Evolutionary conservation across 129 eudicot genomes (phyloP).

Genomic region (Heracleum sosnowskyi): DNA sequence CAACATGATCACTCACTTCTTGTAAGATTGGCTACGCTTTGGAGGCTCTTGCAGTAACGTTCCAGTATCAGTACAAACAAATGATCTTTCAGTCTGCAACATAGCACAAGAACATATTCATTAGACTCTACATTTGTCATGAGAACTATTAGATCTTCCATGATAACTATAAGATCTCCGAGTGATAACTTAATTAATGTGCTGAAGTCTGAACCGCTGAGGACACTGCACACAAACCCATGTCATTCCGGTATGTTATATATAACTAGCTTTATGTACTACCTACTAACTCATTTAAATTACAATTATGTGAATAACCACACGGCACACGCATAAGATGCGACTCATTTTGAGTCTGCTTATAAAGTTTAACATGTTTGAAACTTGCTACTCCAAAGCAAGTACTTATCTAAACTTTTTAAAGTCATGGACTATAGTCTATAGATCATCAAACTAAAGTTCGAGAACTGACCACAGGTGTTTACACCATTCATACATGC

Average conservation of each 20-base stretch:
- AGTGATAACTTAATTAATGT: background rate
- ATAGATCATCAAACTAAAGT: background rate
- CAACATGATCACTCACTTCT: constrained; percentile 40
- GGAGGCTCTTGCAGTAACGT: constrained; percentile 62
- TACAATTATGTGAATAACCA: background rate
- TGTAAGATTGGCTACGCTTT: constrained; percentile 65
- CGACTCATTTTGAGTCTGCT: background rate
- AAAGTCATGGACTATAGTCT: background rate
- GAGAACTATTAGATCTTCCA: background rate
- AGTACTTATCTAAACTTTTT: background rate
- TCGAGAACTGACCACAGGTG: background rate
- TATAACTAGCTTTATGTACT: background rate
- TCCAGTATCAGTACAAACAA: constrained; percentile 92
- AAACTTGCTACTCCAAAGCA: background rate
- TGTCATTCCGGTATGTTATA: background rate
- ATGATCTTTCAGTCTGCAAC: constrained; percentile 76
- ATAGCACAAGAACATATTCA: constrained; percentile 1
- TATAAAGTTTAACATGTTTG: background rate
- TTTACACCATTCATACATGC: background rate
- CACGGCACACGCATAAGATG: background rate
- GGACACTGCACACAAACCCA: background rate
- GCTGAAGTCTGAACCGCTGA: background rate
- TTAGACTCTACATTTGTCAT: background rate
- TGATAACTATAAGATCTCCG: background rate
- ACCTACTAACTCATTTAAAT: background rate